Conservation (phyloP, 805 yeast genomes). For the Ascoidea tarda region DNA sequence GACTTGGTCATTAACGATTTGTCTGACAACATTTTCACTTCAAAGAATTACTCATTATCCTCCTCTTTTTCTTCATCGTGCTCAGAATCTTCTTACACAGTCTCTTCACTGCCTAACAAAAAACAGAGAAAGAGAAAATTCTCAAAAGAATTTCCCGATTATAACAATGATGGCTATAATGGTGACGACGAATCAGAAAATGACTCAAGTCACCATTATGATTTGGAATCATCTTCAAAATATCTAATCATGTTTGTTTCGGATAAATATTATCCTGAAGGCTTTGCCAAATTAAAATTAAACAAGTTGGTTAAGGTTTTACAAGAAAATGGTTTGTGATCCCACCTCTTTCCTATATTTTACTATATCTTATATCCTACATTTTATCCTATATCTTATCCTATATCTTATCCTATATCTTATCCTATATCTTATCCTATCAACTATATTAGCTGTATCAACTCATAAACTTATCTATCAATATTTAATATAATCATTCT, state of each 20-base stretch:
- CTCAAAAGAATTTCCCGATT: no score
- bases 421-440: neutral
- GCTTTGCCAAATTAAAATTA: neutral
- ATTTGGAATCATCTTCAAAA: neutral
- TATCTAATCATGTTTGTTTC: neutral
- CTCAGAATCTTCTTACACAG: no score
- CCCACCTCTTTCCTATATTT: neutral
- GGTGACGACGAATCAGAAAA: neutral
- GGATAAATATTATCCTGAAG: neutral
- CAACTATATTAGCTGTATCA: no score
- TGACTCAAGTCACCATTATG: neutral
- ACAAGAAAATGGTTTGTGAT: constrained; percentile 17
- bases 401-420: no score
- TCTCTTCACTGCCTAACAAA: no score
- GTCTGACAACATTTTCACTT: no score
- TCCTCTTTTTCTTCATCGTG: no score
- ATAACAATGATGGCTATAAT: neutral
- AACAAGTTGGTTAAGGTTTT: constrained; percentile 7
- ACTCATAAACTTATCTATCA: no score
- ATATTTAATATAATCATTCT: no score
- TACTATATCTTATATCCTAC: neutral
- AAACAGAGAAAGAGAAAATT: no score
- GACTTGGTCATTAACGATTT: no score
- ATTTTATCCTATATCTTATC: no score
- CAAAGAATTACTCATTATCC: neutral